Percentiles rank a stretch among this genome's conserved stretches.
phyloP scores from a whole-genome alignment of 805 yeast genomes.

The Pichia gijzeniarum region DNA sequence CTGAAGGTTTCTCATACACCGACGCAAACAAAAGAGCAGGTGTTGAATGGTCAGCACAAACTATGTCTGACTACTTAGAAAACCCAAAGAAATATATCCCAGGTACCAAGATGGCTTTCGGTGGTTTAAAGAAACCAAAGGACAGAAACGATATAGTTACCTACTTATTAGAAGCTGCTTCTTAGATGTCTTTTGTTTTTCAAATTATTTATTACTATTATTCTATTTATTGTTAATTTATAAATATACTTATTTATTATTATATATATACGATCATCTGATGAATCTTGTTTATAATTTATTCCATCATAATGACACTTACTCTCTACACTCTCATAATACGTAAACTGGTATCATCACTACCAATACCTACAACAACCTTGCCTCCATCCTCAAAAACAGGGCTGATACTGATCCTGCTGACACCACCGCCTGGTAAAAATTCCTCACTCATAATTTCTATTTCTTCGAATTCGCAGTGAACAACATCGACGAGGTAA shows the following conservation, averaged over 20 bases:
- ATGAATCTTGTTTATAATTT: neutral
- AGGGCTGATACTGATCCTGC: constrained; percentile 53
- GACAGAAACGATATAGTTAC: constrained; percentile 96
- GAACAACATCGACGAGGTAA: constrained; percentile 30
- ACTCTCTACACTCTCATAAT: constrained; percentile 12
- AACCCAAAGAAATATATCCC: constrained; percentile 99
- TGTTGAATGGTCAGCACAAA: constrained; percentile 79
- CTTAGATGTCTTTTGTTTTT: neutral
- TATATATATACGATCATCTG: constrained; percentile 1
- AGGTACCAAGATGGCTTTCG: constrained; percentile 99
- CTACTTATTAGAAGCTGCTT: constrained; percentile 53
- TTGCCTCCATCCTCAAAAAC: constrained; percentile 15
- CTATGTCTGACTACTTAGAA: constrained; percentile 91
- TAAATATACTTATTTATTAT: neutral
- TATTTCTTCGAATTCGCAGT: constrained; percentile 26
- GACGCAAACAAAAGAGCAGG: constrained; percentile 98
- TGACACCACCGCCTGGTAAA: constrained; percentile 57
- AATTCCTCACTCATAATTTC: constrained; percentile 31
- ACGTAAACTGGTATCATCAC: constrained; percentile 60
- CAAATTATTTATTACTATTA: neutral
- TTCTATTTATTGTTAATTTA: neutral
- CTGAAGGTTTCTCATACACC: constrained; percentile 91
- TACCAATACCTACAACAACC: constrained; percentile 49
- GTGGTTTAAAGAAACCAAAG: constrained; percentile 98
- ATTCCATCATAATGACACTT: neutral